These are phyloP conservation scores for Acer campestre DNA, from an alignment of 345 rosid genomes.

Conservation along the genomic window DNA sequence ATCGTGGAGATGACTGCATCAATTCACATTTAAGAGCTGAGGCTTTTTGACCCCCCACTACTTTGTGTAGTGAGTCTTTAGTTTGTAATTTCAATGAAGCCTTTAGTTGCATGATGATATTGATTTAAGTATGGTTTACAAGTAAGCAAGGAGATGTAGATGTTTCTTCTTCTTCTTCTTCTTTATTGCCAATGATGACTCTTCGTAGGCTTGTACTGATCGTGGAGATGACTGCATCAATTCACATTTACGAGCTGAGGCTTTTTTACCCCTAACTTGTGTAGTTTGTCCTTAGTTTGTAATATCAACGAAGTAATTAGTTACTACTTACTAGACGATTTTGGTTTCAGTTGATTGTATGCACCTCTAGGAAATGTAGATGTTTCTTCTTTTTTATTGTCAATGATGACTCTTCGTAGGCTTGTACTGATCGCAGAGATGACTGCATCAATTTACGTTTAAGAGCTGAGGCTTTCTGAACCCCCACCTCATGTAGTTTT, in stretches of 20 bases:
- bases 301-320: background rate
- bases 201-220: slow-evolving; percentile 52
- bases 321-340: background rate
- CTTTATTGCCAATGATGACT: slow-evolving; percentile 37
- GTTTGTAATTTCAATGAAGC: background rate
- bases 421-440: slow-evolving; percentile 40
- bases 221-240: slow-evolving; percentile 26
- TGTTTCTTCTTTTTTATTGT: slow-evolving; percentile 2
- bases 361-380: background rate
- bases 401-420: slow-evolving; percentile 48
- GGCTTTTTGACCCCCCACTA: slow-evolving; percentile 10
- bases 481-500: background rate
- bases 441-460: slow-evolving; percentile 23
- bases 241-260: slow-evolving; percentile 34
- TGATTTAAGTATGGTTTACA: background rate
- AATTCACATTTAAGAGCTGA: slow-evolving; percentile 28
- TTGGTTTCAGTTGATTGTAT: background rate
- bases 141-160: background rate
- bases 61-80: background rate
- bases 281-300: background rate
- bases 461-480: slow-evolving; percentile 28
- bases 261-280: background rate
- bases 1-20: slow-evolving; percentile 28
- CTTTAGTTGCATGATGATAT: background rate
- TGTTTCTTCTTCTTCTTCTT: background rate